These are phyloP conservation scores for Pythium guiyangense DNA, from an alignment of 352 stramenopile species.

Conservation along the genomic window DNA sequence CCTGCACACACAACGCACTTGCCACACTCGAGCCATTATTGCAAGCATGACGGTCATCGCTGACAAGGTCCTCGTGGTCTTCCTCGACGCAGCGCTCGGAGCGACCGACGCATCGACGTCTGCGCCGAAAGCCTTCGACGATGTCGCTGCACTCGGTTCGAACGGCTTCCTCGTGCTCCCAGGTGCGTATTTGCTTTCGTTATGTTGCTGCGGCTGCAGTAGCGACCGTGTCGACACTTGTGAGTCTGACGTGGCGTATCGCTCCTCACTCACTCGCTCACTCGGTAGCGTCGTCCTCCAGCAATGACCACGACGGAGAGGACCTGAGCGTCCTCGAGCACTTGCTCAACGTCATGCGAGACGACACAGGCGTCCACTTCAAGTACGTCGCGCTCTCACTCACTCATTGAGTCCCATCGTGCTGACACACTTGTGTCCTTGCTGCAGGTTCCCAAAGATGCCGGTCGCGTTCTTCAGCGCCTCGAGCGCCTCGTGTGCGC, in stretches of 20 bases:
- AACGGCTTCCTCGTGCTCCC: constrained; percentile 48
- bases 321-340: constrained; percentile 18
- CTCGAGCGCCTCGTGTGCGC: constrained; percentile 22
- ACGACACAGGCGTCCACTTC: constrained; percentile 11
- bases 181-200: constrained; percentile 16
- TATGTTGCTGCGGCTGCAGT: neutral
- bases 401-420: neutral
- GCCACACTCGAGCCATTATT: neutral
- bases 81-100: constrained; percentile 24
- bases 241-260: neutral
- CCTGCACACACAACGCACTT: too few relatives aligned
- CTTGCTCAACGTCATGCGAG: constrained; percentile 29
- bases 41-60: constrained; percentile 33
- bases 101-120: neutral
- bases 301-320: constrained; percentile 13
- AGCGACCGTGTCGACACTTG: too few relatives aligned
- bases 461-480: constrained; percentile 57
- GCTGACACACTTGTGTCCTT: neutral
- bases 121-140: constrained; percentile 21
- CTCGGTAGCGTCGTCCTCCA: constrained; percentile 11
- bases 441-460: constrained; percentile 48
- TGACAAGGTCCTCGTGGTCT: constrained; percentile 51
- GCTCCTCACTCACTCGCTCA: too few relatives aligned
- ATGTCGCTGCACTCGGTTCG: constrained; percentile 43
- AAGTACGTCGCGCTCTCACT: constrained; percentile 19